Evolutionary conservation across 768 basidiomycete species (phyloP), one percentile per base, ranked within the genome.

Genomic region (Leccinum incarnatum): DNA sequence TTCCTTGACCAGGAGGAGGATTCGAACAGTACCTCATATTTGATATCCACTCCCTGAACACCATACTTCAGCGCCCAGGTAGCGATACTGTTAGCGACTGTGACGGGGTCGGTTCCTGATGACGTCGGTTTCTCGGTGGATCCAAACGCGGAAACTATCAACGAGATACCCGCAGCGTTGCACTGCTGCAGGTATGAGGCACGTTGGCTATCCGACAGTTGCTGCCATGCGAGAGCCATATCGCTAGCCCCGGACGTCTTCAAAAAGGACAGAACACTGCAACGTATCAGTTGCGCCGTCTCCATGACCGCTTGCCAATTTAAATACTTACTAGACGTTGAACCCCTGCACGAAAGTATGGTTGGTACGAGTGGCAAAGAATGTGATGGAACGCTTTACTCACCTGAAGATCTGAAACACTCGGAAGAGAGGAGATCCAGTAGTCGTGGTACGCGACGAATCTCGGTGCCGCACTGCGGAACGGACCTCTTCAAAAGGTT

Each of bases 101-200:
- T 54, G 25, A 72, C 66, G 1, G 81, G 74, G 58, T 81, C 72
- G 1, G 60, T 63, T 37, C 36, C 36, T 15, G 36, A 17, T 12
- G 77, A 66, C 5, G 79, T 82, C 5, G 81, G 81, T 7, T 67
- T 62, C 27, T 69, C 68, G 0, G 61, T 63, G 8, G 79, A 73
- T 9, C 81, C 81, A 61, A 85, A 84, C 10, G 75, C 75, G 50
- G 82, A 81, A 2, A 85, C 84, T 59, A 85, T 77, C 25, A 85
- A 65, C 53, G 78, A 78, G 64, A 84, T 83, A 17, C 83, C 83
- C 5, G 82, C 83, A 3, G 78, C 75, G 14, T 74, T 73, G 64
- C 85, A 86, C 56, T 79, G 73, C 1, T 77, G 63, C 57, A 82
- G 75, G 64, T 81, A 75, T 5, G 73, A 34, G 9, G 75, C 63